phyloP scores from a whole-genome alignment of 2,329 filamentous ascomycete genomes.

The Exophiala sideris region DNA sequence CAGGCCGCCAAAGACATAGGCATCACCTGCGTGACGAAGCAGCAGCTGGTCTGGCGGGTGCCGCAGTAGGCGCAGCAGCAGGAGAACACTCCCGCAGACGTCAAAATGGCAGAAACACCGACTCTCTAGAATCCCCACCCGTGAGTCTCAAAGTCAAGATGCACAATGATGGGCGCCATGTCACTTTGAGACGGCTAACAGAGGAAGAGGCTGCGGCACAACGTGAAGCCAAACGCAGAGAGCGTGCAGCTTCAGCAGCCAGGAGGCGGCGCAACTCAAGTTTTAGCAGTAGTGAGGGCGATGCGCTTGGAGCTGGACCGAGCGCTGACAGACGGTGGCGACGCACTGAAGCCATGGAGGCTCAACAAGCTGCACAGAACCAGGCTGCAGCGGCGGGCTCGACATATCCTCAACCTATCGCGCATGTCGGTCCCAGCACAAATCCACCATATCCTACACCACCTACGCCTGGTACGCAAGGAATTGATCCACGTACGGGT shows the following conservation, averaged over 20 bases:
- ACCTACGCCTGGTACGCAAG: conserved; percentile 21
- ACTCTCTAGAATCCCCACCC: conserved; percentile 54
- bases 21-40: conserved; percentile 31
- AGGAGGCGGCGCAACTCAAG: conserved; percentile 39
- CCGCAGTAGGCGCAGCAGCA: conserved; percentile 30
- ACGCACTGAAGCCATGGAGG: conserved; percentile 48
- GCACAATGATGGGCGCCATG: conserved; percentile 61
- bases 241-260: conserved; percentile 36
- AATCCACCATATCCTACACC: conserved; percentile 20
- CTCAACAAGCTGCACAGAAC: conserved; percentile 45
- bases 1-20: conserved; percentile 27
- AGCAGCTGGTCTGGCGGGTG: conserved; percentile 34
- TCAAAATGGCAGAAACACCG: conserved; percentile 37
- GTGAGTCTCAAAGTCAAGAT: conserved; percentile 64
- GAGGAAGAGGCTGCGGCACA: conserved; percentile 62
- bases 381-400: conserved; percentile 32
- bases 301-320: conserved; percentile 32
- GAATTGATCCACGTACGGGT: conserved; percentile 19
- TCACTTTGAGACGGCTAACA: conserved; percentile 59
- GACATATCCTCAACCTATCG: conserved; percentile 11
- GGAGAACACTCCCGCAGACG: conserved; percentile 33
- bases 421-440: conserved; percentile 1
- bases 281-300: conserved; percentile 41
- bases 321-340: conserved; percentile 44
- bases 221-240: conserved; percentile 52